These are phyloP conservation scores for Paecilomyces sp. DNA, from an alignment of 2,329 filamentous ascomycete genomes.

Conservation along the genomic window DNA sequence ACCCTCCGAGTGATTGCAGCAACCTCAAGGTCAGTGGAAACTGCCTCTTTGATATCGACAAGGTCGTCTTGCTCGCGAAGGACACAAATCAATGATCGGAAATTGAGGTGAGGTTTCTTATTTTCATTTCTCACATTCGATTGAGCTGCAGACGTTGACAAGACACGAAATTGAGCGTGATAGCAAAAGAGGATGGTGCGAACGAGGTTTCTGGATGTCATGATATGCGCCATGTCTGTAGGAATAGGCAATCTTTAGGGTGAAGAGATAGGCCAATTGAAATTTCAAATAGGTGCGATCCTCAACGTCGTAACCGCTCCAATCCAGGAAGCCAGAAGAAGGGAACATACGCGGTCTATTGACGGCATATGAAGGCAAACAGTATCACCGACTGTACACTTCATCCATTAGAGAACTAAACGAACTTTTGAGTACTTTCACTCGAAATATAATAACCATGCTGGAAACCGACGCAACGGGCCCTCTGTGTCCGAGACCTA, in stretches of 20 bases:
- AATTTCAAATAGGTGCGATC: not conserved
- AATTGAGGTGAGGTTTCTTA: not conserved
- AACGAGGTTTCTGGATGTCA: not conserved
- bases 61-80: constrained; percentile 5
- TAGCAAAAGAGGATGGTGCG: not conserved
- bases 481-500: not conserved
- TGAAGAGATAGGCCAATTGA: not conserved
- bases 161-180: not conserved
- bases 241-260: not conserved
- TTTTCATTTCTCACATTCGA: not conserved
- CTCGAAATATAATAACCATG: not conserved
- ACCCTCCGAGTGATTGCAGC: constrained; percentile 7
- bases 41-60: constrained; percentile 7
- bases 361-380: not conserved
- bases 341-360: not conserved
- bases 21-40: constrained; percentile 7
- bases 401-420: not conserved
- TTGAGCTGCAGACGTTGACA: not conserved
- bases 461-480: not conserved
- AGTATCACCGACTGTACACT: not conserved
- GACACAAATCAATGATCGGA: not conserved
- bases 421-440: not conserved
- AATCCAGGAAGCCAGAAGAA: not conserved
- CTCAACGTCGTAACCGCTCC: not conserved
- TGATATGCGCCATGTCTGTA: not conserved